phyloP scores from a whole-genome alignment of 371 early-diverging fungal genomes.

The Capillidium heterosporum region DNA sequence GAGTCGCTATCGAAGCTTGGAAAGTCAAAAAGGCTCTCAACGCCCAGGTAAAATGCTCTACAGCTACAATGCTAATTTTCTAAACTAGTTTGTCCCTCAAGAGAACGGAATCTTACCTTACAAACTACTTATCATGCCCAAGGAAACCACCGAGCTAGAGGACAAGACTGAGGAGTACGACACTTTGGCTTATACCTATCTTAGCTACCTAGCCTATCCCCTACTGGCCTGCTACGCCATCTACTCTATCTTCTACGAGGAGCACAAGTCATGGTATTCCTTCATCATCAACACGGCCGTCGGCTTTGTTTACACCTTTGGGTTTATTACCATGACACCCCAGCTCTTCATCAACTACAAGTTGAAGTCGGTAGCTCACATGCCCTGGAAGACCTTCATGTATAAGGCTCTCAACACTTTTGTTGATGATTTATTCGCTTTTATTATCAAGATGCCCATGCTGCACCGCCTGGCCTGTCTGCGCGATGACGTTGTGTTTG shows the following conservation, averaged over 20 bases:
- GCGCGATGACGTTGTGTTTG: slow-evolving; percentile 74
- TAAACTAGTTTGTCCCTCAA: slow-evolving; percentile 13
- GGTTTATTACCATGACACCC: slow-evolving; percentile 85
- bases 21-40: slow-evolving; percentile 74
- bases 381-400: slow-evolving; percentile 87
- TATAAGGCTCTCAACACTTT: slow-evolving; percentile 90
- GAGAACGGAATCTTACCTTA: slow-evolving; percentile 12
- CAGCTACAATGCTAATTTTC: not conserved
- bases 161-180: slow-evolving; percentile 73
- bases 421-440: slow-evolving; percentile 88
- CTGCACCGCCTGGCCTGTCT: slow-evolving; percentile 85
- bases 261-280: slow-evolving; percentile 86
- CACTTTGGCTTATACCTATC: slow-evolving; percentile 66
- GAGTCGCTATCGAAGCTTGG: slow-evolving; percentile 76
- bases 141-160: slow-evolving; percentile 33
- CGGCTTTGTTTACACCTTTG: slow-evolving; percentile 68
- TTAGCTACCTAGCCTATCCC: slow-evolving; percentile 63
- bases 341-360: slow-evolving; percentile 88
- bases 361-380: slow-evolving; percentile 80
- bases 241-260: slow-evolving; percentile 65
- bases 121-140: slow-evolving; percentile 13
- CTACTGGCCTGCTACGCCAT: slow-evolving; percentile 61
- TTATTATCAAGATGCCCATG: slow-evolving; percentile 87
- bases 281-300: slow-evolving; percentile 73
- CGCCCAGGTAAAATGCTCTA: slow-evolving; percentile 20